These are phyloP conservation scores for Fraxinus velutina DNA, from an alignment of 305 asterid species.

Conservation along the genomic window DNA sequence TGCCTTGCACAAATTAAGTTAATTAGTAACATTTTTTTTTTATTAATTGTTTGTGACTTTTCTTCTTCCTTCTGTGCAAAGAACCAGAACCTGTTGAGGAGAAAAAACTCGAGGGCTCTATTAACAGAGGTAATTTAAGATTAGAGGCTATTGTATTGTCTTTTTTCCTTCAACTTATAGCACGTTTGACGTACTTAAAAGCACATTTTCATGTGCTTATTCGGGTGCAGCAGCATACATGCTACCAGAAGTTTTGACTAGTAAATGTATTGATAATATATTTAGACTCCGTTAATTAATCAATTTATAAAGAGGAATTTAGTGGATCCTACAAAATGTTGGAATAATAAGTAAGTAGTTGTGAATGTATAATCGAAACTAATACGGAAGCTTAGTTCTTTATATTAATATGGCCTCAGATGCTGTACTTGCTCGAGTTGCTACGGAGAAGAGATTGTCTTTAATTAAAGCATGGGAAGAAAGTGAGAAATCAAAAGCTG, in stretches of 20 bases:
- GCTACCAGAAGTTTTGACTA: background rate
- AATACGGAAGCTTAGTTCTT: background rate
- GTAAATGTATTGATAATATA: background rate
- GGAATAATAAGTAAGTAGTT: background rate
- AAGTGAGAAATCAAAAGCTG: constrained; percentile 83
- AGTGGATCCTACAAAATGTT: background rate
- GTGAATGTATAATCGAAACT: background rate
- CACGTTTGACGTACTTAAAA: background rate
- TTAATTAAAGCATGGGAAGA: constrained; percentile 91
- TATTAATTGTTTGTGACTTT: background rate
- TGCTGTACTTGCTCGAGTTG: constrained; percentile 68
- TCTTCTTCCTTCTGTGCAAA: constrained; percentile 16
- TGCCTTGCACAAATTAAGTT: background rate
- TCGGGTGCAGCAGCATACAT: background rate
- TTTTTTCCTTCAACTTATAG: background rate
- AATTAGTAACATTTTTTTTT: background rate
- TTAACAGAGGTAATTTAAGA: constrained; percentile 42
- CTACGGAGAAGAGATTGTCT: constrained; percentile 74
- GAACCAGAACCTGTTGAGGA: constrained; percentile 49
- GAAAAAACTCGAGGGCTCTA: constrained; percentile 50
- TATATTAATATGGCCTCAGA: constrained; percentile 34
- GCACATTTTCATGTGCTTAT: background rate
- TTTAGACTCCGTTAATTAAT: background rate
- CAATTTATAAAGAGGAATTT: background rate
- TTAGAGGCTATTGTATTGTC: background rate